Base-by-base conservation (phyloP, 352 stramenopile genomes). In the Phytophthora tentaculata region DNA sequence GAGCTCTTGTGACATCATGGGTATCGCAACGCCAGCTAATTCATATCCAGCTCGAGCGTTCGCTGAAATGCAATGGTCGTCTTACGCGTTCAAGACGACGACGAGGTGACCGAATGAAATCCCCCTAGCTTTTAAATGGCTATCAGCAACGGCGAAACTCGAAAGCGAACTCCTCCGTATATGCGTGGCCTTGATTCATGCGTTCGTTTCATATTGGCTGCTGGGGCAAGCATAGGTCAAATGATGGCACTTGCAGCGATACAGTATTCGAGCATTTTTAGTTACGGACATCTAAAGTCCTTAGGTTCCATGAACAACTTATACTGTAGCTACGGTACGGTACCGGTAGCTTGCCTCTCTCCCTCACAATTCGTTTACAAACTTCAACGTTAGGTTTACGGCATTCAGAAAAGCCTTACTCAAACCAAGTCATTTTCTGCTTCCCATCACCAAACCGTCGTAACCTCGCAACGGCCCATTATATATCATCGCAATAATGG, bases 401-500 rank as follows among this genome's bases (percentile, higher is more conserved):
- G 32, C 32, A 5, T 8, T 8, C 9, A 8, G 5, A 39, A 39
- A 39, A 14, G 2, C 12, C 35, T 13, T 43, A 43, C 50, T 47
- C 16, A 56, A 45, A 5, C 32, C 28, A 59, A 59, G 39, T 65
- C 24, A 56, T 29, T 52, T 49, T 17, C 35, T 9, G 32, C 14
- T 9, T 9, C 28, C 32, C 32, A 14, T 39, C 28, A 32, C 28
- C 28, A 32, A 39, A 39, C 32, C 32, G 10, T 39, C 32, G 32
- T 39, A 39, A 39, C 32, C 32, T 39, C 32, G 32, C 32, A 39
- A 39, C 32, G 5, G 26, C 26, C 32, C 32, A 10, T 39, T 56
- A 57, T 58, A 29, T 9, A 5, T 24, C 26, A 22, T 19, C 9
- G 20, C 22, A 56, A 43, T 9, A 5, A 88, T 88, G 80, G 80